Conservation (phyloP, 2,329 filamentous ascomycete genomes). For the Xylariaceae sp. region DNA sequence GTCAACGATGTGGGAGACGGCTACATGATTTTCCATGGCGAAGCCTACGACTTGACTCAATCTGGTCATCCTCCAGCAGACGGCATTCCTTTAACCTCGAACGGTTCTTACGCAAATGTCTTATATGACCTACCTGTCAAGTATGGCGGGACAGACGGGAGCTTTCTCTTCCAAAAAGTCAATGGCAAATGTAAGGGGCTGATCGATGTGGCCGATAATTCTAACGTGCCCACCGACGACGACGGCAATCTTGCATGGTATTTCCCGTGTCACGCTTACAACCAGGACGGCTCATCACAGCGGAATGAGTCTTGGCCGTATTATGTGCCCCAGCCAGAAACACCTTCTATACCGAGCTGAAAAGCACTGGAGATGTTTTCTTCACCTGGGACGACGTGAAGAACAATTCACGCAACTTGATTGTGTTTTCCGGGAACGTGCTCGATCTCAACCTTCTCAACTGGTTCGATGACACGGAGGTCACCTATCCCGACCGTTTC, state of each 20-base stretch:
- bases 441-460: conserved; percentile 80
- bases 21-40: conserved; percentile 95
- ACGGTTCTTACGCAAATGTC: conserved; percentile 60
- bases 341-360: conserved; percentile 65
- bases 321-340: conserved; percentile 78
- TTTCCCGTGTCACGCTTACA: conserved; percentile 86
- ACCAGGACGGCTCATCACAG: conserved; percentile 80
- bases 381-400: conserved; percentile 93
- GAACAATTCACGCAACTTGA: conserved; percentile 80
- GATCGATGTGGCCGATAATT: conserved; percentile 63
- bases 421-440: conserved; percentile 91
- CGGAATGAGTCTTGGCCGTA: conserved; percentile 67
- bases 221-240: conserved; percentile 71
- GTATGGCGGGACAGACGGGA: conserved; percentile 83
- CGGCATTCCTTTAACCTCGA: conserved; percentile 56
- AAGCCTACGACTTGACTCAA: conserved; percentile 72
- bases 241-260: conserved; percentile 83
- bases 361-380: conserved; percentile 75
- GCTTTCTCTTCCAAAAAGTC: conserved; percentile 96
- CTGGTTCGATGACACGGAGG: conserved; percentile 83
- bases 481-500: conserved; percentile 68
- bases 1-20: conserved; percentile 73
- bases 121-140: conserved; percentile 69
- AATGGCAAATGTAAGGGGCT: conserved; percentile 93
- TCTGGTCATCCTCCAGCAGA: conserved; percentile 74